Percentiles rank a stretch among this genome's conserved stretches.
These are phyloP conservation scores for Moesziomyces sp. DNA, from an alignment of 1,284 basidiomycete genomes.

Conservation along the genomic window DNA sequence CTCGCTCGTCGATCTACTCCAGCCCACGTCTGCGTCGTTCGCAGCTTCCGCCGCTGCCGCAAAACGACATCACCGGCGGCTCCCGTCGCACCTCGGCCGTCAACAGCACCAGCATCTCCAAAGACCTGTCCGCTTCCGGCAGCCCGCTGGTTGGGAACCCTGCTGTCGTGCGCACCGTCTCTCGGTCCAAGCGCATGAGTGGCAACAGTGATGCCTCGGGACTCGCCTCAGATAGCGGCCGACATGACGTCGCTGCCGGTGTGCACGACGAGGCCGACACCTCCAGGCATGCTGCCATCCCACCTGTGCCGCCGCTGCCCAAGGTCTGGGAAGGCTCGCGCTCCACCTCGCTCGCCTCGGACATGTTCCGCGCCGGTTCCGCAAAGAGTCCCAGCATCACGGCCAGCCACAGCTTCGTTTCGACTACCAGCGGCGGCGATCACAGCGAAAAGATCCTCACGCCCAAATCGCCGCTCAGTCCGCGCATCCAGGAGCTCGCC, in stretches of 20 bases:
- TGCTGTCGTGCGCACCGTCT: conserved; percentile 13
- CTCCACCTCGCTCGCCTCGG: conserved; percentile 70
- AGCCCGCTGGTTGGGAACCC: conserved; percentile 26
- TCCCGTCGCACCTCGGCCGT: conserved; percentile 27
- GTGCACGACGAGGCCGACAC: conserved; percentile 27
- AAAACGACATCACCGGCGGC: conserved; percentile 39
- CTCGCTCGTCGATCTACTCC: conserved; percentile 33
- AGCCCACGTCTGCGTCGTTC: conserved; percentile 53
- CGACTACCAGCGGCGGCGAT: conserved; percentile 29
- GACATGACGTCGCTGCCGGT: conserved; percentile 16
- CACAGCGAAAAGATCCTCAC: conserved; percentile 31
- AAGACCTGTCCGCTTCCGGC: conserved; percentile 15
- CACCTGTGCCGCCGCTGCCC: conserved; percentile 94
- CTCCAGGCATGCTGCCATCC: conserved; percentile 71
- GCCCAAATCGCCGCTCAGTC: conserved; percentile 44
- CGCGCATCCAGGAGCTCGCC: conserved; percentile 39
- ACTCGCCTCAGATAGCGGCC: conserved; percentile 17
- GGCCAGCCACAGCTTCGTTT: conserved; percentile 34
- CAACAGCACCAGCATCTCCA: conserved; percentile 3
- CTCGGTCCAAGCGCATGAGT: conserved; percentile 44
- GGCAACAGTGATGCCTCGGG: conserved; percentile 40
- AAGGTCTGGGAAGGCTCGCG: conserved; percentile 85
- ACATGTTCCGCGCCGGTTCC: conserved; percentile 25
- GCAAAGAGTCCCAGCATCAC: conserved; percentile 30
- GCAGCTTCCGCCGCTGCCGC: conserved; percentile 54